phyloP scores from a whole-genome alignment of 2,329 filamentous ascomycete species.

The Fusarium begoniae region DNA sequence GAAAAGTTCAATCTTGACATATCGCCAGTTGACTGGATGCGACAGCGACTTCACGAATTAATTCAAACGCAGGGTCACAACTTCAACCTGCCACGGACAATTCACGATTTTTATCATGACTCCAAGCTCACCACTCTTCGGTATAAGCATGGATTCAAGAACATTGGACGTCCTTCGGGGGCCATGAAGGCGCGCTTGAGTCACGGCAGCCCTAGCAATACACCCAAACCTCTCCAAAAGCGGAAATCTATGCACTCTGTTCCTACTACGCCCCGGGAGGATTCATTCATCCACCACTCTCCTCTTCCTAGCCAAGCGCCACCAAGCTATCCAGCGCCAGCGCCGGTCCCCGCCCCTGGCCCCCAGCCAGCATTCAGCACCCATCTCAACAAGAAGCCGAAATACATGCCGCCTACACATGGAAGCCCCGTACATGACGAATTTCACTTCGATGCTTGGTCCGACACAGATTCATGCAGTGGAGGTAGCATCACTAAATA shows the following conservation, averaged over 20 bases:
- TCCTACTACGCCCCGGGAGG: constrained; percentile 41
- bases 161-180: constrained; percentile 65
- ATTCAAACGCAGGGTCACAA: constrained; percentile 52
- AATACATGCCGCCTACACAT: constrained; percentile 31
- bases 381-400: constrained; percentile 41
- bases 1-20: constrained; percentile 63
- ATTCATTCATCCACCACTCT: constrained; percentile 42
- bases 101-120: constrained; percentile 66
- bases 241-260: constrained; percentile 48
- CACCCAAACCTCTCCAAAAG: constrained; percentile 45
- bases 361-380: constrained; percentile 21
- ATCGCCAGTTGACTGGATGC: constrained; percentile 64
- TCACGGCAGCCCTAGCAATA: constrained; percentile 35
- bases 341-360: not conserved
- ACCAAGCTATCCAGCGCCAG: not conserved
- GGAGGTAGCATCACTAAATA: constrained; percentile 54
- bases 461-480: constrained; percentile 61
- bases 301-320: constrained; percentile 36
- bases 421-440: constrained; percentile 45
- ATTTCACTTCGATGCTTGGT: constrained; percentile 58
- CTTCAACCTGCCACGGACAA: constrained; percentile 61
- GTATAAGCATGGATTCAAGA: constrained; percentile 63
- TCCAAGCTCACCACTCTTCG: constrained; percentile 59
- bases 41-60: constrained; percentile 64
- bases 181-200: constrained; percentile 49